Conservation (phyloP, 2,329 filamentous ascomycete genomes). For the Chaetothyriales sp. region DNA sequence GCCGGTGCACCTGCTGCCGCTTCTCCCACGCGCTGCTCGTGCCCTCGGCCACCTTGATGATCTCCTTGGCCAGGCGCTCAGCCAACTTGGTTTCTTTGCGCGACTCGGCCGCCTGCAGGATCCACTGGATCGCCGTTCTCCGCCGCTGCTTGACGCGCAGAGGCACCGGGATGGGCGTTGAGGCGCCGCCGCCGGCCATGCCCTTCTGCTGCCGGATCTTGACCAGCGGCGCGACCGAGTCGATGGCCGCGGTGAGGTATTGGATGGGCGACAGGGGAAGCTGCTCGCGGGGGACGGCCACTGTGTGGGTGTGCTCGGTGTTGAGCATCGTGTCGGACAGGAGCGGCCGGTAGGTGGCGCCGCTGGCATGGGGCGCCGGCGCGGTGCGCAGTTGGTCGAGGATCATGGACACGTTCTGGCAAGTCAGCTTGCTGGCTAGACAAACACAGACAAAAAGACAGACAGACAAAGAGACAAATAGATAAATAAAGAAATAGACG, state of each 20-base stretch:
- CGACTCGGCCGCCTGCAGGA: slow-evolving; percentile 70
- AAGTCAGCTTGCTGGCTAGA: background rate
- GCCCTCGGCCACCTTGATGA: slow-evolving; percentile 79
- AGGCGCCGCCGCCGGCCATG: slow-evolving; percentile 70
- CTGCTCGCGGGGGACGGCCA: slow-evolving; percentile 62
- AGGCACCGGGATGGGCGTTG: slow-evolving; percentile 71
- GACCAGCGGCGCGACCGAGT: slow-evolving; percentile 81
- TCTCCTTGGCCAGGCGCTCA: slow-evolving; percentile 67
- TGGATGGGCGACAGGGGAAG: slow-evolving; percentile 79
- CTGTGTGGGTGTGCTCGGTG: slow-evolving; percentile 29
- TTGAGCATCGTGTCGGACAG: slow-evolving; percentile 3
- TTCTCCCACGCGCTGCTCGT: slow-evolving; percentile 73
- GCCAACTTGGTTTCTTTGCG: slow-evolving; percentile 62
- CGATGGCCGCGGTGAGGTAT: slow-evolving; percentile 80
- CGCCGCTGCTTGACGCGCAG: slow-evolving; percentile 62
- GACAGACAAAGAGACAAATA: too few species aligned
- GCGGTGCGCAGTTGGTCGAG: slow-evolving; percentile 74
- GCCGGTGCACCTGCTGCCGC: slow-evolving; percentile 64
- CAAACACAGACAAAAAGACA: too few species aligned
- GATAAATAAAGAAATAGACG: too few species aligned
- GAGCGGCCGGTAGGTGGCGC: slow-evolving; percentile 38
- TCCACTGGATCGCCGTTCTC: slow-evolving; percentile 73
- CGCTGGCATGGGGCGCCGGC: slow-evolving; percentile 61
- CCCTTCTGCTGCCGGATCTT: slow-evolving; percentile 64
- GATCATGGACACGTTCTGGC: slow-evolving; percentile 69